Evolutionary conservation across 176 grass and related monocot genomes (phyloP), one percentile per base, ranked within the genome.

Genomic region (Aechmea fasciata): DNA sequence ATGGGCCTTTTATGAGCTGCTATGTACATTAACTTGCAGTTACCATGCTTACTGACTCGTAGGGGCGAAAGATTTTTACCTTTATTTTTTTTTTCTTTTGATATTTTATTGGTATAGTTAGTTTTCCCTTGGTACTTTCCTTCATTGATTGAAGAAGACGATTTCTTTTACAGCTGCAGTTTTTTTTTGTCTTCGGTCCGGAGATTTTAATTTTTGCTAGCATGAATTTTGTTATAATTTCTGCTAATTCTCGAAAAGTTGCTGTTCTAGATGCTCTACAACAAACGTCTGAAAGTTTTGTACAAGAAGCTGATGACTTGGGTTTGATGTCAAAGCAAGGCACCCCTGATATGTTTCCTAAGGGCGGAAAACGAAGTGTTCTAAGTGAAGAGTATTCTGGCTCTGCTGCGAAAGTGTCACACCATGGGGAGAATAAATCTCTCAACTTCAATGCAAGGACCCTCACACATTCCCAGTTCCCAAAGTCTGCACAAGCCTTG

Each of bases 401-500:
- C 10, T 22, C 54, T 47, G 23, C 20, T 75, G 13, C 22, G 1
- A 69, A 24, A 53, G 52, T 79, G 19, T 29, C 70, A 67, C 47
- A 74, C 11, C 13, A 2, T 50, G 14, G 22, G 11, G 73, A 80
- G 3, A 19, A 25, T 41, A 59, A 72, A 77, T 10, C 62, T 25
- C 13, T 28, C 51, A 62, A 11, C 29, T 67, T 59, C n/a, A 50
- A 74, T 82, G 14, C 23, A 75, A 62, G 59, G 54, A 50, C 54
- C 77, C 26, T 52, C 13, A 66, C 15, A 12, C 47, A 26, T 23
- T 75, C 70, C 49, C 70, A 73, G 28, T 90, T 97, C 13, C 93
- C 93, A 57, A 81, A 79, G 74, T 83, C 82, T 48, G 93, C 89
- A 11, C 65, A 90, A 11, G 33, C 85, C 65, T 79, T 97, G 52